Conservation (phyloP, 2,329 filamentous ascomycete genomes). For the Fusarium bulbicola region DNA sequence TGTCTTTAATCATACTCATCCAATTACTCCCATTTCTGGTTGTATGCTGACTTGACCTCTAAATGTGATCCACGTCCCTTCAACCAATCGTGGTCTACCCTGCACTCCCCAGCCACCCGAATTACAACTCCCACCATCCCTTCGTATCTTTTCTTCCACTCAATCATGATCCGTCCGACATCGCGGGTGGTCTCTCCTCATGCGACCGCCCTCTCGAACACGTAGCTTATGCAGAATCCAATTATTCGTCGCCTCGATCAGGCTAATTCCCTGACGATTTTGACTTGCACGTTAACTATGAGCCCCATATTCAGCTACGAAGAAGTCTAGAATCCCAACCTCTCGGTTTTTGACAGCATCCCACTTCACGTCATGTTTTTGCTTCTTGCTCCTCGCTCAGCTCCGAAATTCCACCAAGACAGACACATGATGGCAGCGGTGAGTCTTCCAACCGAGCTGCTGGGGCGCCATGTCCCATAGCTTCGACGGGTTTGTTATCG, state of each 20-base stretch:
- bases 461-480: not conserved
- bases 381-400: conserved; percentile 5
- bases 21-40: not conserved
- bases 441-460: conserved; percentile 1
- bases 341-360: conserved; percentile 7
- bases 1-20: not conserved
- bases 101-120: conserved; percentile 39
- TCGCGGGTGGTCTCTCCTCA: conserved; percentile 38
- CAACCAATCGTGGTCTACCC: conserved; percentile 27
- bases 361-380: conserved; percentile 13
- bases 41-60: not conserved
- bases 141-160: conserved; percentile 32
- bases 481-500: not conserved
- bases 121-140: conserved; percentile 29
- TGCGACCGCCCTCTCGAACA: conserved; percentile 36
- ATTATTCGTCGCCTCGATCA: not conserved
- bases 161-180: conserved; percentile 16
- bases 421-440: conserved; percentile 21
- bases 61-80: not conserved
- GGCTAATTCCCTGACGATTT: not conserved
- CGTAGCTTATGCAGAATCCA: conserved; percentile 28
- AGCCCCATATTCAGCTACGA: conserved; percentile 11
- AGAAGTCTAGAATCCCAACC: conserved; percentile 8
- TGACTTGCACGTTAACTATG: conserved; percentile 10
- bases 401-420: not conserved